Evolutionary conservation across 495 filamentous ascomycete genomes (phyloP), one percentile per base, ranked within the genome.

Genomic region (Talaromyces proteolyticus): DNA sequence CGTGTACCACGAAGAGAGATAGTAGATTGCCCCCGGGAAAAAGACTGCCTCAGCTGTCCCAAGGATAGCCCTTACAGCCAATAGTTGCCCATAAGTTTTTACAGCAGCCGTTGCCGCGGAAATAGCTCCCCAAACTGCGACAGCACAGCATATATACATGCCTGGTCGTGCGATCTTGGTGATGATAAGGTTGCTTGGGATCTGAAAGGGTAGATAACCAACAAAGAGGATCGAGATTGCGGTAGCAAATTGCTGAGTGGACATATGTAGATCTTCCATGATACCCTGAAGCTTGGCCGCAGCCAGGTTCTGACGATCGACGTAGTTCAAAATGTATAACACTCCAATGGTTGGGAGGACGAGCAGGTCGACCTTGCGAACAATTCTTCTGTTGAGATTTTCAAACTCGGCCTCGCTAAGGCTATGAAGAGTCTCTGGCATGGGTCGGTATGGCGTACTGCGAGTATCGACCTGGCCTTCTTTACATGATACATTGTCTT

Each of bases 101-200:
- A 76, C 79, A 6, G 68, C 78, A 29, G 81, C 81, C 2, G 84
- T 85, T 0, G 69, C 67, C 0, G 79, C 79, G 0, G 82, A 86
- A 47, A 89, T 84, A n/a, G 81, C 64, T n/a, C 84, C 84, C 86
- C 86, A 89, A 3, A 84, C 50, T 18, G 84, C 65, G 81, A 87
- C 88, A 24, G 77, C 75, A 29, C 62, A 59, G 1, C 82, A 82
- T 5, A 90, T 72, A 56, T 88, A 89, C 16, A 86, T 51, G 3
- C 76, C 79, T 3, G 86, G 86, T 50, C 72, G 72, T 42, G 76
- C 64, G 47, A 70, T 73, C 24, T 47, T 47, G 53, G 74, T 76
- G 11, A 78, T 52, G 41, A 75, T 60, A 49, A 78, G 47, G 53
- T 71, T 75, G 12, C 66, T 70, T 1, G 67, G 70, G 23, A 73